Percentiles rank a stretch among this genome's conserved stretches.
These are phyloP conservation scores for Tetradesmus lagerheimii DNA, from an alignment of 139 green algal species.

Conservation along the genomic window DNA sequence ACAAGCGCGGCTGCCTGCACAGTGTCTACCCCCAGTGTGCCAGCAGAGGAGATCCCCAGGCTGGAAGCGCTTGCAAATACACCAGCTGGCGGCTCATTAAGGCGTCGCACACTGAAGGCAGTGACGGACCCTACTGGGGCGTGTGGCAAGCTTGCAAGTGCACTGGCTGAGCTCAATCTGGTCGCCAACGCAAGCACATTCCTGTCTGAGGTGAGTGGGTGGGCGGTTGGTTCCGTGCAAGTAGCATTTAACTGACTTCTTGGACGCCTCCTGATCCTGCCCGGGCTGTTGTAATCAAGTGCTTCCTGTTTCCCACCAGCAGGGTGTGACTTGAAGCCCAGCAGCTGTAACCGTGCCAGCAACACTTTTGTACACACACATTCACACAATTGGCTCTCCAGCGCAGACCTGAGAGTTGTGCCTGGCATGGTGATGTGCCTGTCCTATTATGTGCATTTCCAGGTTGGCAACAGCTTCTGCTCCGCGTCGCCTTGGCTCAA, in stretches of 20 bases:
- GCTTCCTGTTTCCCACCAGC: too few species aligned
- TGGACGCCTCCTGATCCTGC: too few species aligned
- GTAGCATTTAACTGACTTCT: too few species aligned
- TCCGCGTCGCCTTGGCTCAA: not conserved
- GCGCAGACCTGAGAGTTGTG: too few species aligned
- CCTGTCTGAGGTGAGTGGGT: not conserved
- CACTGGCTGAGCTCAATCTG: not conserved
- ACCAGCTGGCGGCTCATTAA: not conserved
- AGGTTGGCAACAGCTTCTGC: not conserved
- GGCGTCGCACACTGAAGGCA: too few species aligned
- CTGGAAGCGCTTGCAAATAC: not conserved
- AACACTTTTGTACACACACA: too few species aligned
- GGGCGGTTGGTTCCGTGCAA: too few species aligned
- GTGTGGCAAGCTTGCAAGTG: not conserved
- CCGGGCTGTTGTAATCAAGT: too few species aligned
- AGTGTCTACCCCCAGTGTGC: not conserved
- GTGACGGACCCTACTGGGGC: not conserved
- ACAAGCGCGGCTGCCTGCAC: not conserved
- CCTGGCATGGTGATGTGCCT: too few species aligned
- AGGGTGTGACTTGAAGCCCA: too few species aligned
- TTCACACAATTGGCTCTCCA: too few species aligned
- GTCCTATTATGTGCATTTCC: not conserved
- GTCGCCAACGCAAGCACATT: not conserved
- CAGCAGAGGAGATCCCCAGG: not conserved
- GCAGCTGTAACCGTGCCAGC: too few species aligned